Base-by-base conservation (phyloP, 2,329 filamentous ascomycete species). In the Clarireedia sp. region DNA sequence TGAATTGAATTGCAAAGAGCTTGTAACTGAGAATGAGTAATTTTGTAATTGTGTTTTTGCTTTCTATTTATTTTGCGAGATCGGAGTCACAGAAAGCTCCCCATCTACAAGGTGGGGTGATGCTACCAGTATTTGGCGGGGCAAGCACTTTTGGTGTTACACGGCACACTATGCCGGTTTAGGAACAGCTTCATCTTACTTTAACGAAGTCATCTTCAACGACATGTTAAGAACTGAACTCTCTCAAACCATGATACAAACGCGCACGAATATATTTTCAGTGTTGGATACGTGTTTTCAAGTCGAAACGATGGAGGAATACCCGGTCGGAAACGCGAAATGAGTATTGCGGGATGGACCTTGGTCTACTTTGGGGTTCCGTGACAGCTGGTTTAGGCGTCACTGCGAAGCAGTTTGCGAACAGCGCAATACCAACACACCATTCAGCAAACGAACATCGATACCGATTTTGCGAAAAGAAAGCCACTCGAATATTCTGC, bases 181-280 rank as follows among this genome's bases (percentile, higher is more conserved):
- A 38, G 51, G 51, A 54, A 36, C 17, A 54, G 45, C 44, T 19
- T 47, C 12, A 49, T 23, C 36, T 43, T 5, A n/a, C 17, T 33
- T 43, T n/a, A 48, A 36, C 17, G 49, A 54, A 36, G 51, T 43
- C 51, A 43, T 38, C 56, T 61, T 65, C 61, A 66, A 68, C 66
- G 64, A 64, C 66, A 67, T 60, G 49, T 58, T 59, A 64, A 63
- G 23, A 58, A 57, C 21, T 40, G 38, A 45, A 37, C 60, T 54
- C 16, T 41, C 54, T 24, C 10, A 57, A 60, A 51, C 58, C 63
- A 54, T 33, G 60, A 56, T 52, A 64, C 63, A 51, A 55, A 48
- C 29, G 19, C 12, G 29, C 9, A 33, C 38, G 12, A 6, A 24
- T 26, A 53, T 7, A 50, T 48, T 48, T 37, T 43, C 24, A 5